A percentile compares a stretch with the other conserved stretches of the same genome.
phyloP scores from a whole-genome alignment of 345 rosid species.

The Syzygium jambos region DNA sequence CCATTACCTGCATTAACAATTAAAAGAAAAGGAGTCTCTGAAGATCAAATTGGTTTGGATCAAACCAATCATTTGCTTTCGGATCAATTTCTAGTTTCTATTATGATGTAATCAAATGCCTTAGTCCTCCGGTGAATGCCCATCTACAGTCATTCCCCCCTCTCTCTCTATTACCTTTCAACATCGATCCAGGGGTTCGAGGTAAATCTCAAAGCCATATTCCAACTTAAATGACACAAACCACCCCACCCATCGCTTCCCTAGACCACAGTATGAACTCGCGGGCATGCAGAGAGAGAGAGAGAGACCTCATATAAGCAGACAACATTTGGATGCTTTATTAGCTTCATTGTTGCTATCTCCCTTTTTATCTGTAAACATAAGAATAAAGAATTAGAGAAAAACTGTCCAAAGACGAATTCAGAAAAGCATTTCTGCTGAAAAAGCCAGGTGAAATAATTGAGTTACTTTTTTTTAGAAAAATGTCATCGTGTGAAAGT shows the following conservation, averaged over 20 bases:
- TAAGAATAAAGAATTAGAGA: not conserved
- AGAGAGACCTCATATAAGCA: constrained; percentile 65
- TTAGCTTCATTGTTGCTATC: constrained; percentile 83
- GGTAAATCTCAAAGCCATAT: not conserved
- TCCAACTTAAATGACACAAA: not conserved
- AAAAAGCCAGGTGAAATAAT: not conserved
- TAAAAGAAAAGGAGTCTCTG: not conserved
- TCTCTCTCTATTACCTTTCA: not conserved
- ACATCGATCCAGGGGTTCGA: not conserved
- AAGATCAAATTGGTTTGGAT: not conserved
- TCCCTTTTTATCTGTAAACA: constrained; percentile 69
- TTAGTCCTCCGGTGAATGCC: not conserved
- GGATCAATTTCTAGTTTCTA: not conserved
- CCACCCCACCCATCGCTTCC: not conserved
- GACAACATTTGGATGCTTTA: constrained; percentile 95
- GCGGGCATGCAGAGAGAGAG: not conserved
- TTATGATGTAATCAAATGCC: not conserved
- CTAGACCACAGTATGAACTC: not conserved
- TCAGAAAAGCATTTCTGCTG: not conserved
- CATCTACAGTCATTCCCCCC: not conserved
- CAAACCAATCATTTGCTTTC: not conserved
- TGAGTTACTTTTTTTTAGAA: not conserved
- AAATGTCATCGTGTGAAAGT: not conserved
- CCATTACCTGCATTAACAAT: constrained; percentile 45
- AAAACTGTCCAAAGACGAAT: not conserved